Conservation (phyloP, 495 filamentous ascomycete species). For the Parathielavia appendiculata region DNA sequence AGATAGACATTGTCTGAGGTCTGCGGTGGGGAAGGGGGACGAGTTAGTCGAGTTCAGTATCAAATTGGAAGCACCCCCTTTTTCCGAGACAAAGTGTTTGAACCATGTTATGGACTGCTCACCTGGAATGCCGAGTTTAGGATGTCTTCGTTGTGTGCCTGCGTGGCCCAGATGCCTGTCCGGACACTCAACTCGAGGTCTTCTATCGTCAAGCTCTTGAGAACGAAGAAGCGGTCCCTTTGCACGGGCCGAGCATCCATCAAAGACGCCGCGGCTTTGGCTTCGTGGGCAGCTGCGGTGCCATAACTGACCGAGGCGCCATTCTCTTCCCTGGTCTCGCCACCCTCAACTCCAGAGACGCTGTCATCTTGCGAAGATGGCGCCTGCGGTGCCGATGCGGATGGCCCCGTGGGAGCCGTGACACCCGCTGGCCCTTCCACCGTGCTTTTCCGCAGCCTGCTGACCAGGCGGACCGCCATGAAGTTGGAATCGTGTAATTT, state of each 20-base stretch:
- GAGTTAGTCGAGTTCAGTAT: neutral
- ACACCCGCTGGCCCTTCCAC: slow-evolving; percentile 45
- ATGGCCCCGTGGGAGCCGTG: slow-evolving; percentile 52
- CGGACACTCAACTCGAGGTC: slow-evolving; percentile 87
- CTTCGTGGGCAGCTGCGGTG: slow-evolving; percentile 22
- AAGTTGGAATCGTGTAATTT: slow-evolving; percentile 92
- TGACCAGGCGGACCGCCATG: slow-evolving; percentile 84
- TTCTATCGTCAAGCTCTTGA: slow-evolving; percentile 93
- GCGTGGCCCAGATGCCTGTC: slow-evolving; percentile 89
- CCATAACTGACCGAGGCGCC: neutral
- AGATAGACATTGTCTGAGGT: slow-evolving; percentile 83
- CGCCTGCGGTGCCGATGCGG: slow-evolving; percentile 30
- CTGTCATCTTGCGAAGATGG: slow-evolving; percentile 19
- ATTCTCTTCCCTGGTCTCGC: slow-evolving; percentile 19
- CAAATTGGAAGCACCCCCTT: neutral
- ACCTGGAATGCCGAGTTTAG: slow-evolving; percentile 86
- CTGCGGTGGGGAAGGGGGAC: slow-evolving; percentile 37
- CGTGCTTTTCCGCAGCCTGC: slow-evolving; percentile 67
- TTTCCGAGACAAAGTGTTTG: neutral
- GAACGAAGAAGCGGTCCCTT: slow-evolving; percentile 78
- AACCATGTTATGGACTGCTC: slow-evolving; percentile 35
- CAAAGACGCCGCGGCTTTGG: slow-evolving; percentile 11
- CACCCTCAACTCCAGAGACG: neutral
- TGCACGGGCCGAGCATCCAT: slow-evolving; percentile 25
- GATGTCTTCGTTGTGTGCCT: slow-evolving; percentile 80